Evolutionary conservation across 23 red algal species (phyloP).

Genomic region (Chondrus crispus): DNA sequence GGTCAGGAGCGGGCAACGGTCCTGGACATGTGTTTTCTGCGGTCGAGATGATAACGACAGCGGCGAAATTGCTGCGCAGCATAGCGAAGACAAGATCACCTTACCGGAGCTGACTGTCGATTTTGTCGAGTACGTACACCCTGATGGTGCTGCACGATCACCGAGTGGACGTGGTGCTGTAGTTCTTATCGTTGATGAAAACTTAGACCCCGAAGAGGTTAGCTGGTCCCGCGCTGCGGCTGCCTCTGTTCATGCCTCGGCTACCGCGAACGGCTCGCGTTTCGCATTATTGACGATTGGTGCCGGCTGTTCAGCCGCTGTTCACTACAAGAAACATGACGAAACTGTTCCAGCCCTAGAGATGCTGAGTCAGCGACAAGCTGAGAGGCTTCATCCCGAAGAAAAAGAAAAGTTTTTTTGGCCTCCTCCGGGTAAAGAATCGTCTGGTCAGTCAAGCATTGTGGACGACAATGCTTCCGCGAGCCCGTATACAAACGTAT

Average conservation of each 20-base stretch:
- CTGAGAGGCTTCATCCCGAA: neutral
- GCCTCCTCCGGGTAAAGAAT: neutral
- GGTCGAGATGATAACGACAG: slow-evolving; percentile 26
- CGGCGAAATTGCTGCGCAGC: neutral
- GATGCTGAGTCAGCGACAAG: slow-evolving; percentile 18
- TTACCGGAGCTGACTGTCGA: slow-evolving; percentile 16
- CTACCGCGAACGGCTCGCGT: slow-evolving; percentile 14
- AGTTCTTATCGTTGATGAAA: slow-evolving; percentile 57
- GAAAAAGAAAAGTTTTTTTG: slow-evolving; percentile 60
- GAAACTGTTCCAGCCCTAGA: neutral
- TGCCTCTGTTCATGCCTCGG: slow-evolving; percentile 32
- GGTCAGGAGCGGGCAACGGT: neutral
- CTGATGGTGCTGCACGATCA: neutral
- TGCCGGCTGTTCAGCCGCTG: slow-evolving; percentile 37
- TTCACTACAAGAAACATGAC: slow-evolving; percentile 12
- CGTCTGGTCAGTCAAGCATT: neutral
- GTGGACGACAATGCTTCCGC: neutral
- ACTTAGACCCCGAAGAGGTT: slow-evolving; percentile 25
- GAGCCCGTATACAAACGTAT: slow-evolving; percentile 6
- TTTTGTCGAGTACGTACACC: slow-evolving; percentile 42
- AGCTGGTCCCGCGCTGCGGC: slow-evolving; percentile 41
- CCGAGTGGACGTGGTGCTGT: slow-evolving; percentile 29
- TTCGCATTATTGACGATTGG: slow-evolving; percentile 54
- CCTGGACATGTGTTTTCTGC: slow-evolving; percentile 52
- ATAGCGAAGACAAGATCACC: neutral